Conservation (phyloP, 495 filamentous ascomycete species). For the Viridothelium virens region DNA sequence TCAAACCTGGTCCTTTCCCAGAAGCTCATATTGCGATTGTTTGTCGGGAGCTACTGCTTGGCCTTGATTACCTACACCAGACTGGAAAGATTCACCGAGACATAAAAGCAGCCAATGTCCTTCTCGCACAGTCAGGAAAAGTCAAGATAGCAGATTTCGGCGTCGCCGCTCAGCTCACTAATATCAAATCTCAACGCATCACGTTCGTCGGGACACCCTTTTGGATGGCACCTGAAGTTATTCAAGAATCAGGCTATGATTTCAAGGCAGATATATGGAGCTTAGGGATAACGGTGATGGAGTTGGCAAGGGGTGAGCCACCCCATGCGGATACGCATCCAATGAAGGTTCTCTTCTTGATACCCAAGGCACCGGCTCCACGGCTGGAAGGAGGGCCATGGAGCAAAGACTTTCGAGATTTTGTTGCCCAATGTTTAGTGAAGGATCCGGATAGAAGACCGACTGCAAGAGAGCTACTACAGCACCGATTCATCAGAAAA, state of each 20-base stretch:
- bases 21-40: conserved; percentile 96
- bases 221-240: conserved; percentile 99
- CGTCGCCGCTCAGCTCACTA: conserved; percentile 90
- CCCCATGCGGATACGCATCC: conserved; percentile 86
- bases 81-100: conserved; percentile 96
- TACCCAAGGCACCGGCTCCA: conserved; percentile 85
- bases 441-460: conserved; percentile 82
- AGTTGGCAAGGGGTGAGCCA: conserved; percentile 86
- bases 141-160: conserved; percentile 98
- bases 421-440: conserved; percentile 78
- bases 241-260: conserved; percentile 93
- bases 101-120: conserved; percentile 57
- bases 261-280: conserved; percentile 99
- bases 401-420: conserved; percentile 88
- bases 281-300: conserved; percentile 89
- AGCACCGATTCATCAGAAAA: conserved; percentile 78
- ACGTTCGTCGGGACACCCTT: conserved; percentile 99
- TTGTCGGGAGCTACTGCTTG: conserved; percentile 77
- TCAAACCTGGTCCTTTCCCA: conserved; percentile 85
- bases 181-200: conserved; percentile 95
- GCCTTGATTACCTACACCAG: conserved; percentile 84
- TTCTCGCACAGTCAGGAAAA: conserved; percentile 70
- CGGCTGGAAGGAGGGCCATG: conserved; percentile 75
- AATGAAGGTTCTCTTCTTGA: conserved; percentile 98
- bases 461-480: conserved; percentile 79